A percentile compares a stretch with the other conserved stretches of the same genome.
Evolutionary conservation across 306 rosid genomes (phyloP).

Genomic region (Inga laurina): DNA sequence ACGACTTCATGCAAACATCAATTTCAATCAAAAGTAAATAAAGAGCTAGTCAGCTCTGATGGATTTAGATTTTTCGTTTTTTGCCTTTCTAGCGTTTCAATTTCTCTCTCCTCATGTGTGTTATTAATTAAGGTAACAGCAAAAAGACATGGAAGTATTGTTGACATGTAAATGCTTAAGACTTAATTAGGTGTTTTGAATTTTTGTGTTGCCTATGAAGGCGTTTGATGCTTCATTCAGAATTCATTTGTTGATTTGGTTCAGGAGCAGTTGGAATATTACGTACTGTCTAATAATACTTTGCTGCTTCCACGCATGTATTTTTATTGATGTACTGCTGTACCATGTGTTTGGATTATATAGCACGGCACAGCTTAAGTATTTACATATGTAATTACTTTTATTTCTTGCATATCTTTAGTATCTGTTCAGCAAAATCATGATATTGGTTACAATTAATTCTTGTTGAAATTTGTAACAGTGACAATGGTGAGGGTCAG

Average conservation of each 20-base stretch:
- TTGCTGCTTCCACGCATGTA: not conserved
- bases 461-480: conserved; percentile 25
- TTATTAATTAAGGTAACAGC: not conserved
- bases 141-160: not conserved
- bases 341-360: not conserved
- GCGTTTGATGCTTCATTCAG: not conserved
- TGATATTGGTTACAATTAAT: not conserved
- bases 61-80: not conserved
- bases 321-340: not conserved
- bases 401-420: not conserved
- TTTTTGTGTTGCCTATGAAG: too few relatives aligned
- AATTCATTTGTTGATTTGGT: not conserved
- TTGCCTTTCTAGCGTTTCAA: not conserved
- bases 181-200: too few relatives aligned
- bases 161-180: not conserved
- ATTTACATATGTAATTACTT: not conserved
- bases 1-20: not conserved
- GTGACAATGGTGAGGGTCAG: conserved; percentile 52
- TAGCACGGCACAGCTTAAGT: not conserved
- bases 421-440: not conserved
- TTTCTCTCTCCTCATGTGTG: not conserved
- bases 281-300: not conserved
- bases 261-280: not conserved
- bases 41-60: not conserved
- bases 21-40: not conserved